Conservation (phyloP, 768 basidiomycete species). For the Xerocomus potaroensis region DNA sequence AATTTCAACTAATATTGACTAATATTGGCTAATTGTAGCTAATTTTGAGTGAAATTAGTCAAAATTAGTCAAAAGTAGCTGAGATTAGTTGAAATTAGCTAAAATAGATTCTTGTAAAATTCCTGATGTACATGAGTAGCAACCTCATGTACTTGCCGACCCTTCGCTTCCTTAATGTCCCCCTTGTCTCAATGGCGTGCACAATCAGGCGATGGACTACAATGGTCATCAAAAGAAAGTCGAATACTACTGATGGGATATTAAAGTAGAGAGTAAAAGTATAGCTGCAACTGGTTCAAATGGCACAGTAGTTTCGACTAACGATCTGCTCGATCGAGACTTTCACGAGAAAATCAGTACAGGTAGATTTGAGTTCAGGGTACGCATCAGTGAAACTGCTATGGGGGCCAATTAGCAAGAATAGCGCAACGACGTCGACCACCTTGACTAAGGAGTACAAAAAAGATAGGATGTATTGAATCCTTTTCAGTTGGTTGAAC, state of each 20-base stretch:
- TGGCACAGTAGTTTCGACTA: neutral
- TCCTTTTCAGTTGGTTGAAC: constrained; percentile 5
- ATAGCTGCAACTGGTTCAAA: neutral
- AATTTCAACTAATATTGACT: too few species aligned
- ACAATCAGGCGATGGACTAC: constrained; percentile 6
- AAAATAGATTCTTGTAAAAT: too few species aligned
- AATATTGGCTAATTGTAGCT: too few species aligned
- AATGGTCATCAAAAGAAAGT: constrained; percentile 4
- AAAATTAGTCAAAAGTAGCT: too few species aligned
- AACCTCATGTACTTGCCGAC: constrained; percentile 11
- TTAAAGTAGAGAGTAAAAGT: neutral
- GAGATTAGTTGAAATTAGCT: too few species aligned
- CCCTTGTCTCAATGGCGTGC: constrained; percentile 4
- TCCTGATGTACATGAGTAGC: too few species aligned
- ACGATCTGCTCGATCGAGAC: neutral
- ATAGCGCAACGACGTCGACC: neutral
- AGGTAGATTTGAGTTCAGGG: neutral
- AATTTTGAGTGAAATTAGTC: too few species aligned
- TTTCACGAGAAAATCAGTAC: neutral
- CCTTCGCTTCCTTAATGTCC: neutral
- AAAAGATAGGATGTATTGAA: neutral
- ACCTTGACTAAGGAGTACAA: neutral
- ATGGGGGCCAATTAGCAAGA: constrained; percentile 1
- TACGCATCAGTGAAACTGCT: neutral
- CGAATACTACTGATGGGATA: constrained; percentile 4